A percentile compares a stretch with the other conserved stretches of the same genome.
phyloP scores from a whole-genome alignment of 1,139 yeast species.

The Candida anutae region DNA sequence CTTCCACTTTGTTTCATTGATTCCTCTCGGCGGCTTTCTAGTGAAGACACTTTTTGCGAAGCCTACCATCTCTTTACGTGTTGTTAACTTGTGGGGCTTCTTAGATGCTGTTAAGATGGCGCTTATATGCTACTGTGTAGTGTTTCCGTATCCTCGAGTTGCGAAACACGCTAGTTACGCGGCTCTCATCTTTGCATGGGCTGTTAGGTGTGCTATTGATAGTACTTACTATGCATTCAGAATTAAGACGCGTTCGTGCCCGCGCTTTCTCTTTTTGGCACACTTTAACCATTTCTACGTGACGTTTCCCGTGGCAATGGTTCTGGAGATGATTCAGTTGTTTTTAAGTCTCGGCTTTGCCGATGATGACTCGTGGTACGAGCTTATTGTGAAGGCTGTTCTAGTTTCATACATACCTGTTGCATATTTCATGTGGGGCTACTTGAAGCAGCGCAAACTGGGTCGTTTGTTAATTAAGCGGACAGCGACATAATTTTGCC shows the following conservation, averaged over 20 bases:
- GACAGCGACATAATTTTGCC: too few species aligned
- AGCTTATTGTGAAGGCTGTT: conserved; percentile 17
- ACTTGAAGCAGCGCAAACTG: conserved; percentile 14
- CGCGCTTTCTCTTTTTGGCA: conserved; percentile 27
- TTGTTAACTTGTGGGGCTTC: conserved; percentile 20
- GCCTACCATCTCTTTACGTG: conserved; percentile 1
- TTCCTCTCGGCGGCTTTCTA: conserved; percentile 24
- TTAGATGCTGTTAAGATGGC: conserved; percentile 26
- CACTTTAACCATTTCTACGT: conserved; percentile 35
- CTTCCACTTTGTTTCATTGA: conserved; percentile 38
- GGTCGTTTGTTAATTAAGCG: too few species aligned
- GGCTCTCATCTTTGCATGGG: conserved; percentile 38
- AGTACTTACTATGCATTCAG: conserved; percentile 42
- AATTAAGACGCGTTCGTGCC: conserved; percentile 28
- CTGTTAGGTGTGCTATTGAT: conserved; percentile 33
- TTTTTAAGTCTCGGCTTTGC: conserved; percentile 44
- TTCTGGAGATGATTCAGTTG: conserved; percentile 46
- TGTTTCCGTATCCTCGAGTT: conserved; percentile 40
- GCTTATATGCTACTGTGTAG: conserved; percentile 39
- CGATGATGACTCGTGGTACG: conserved; percentile 24
- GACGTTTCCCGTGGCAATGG: conserved; percentile 37
- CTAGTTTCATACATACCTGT: conserved; percentile 30
- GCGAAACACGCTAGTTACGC: conserved; percentile 46
- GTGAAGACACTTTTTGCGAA: conserved; percentile 12
- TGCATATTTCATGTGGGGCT: conserved; percentile 29